phyloP scores from a whole-genome alignment of 2,329 filamentous ascomycete species.

The Talaromyces amestolkiae region DNA sequence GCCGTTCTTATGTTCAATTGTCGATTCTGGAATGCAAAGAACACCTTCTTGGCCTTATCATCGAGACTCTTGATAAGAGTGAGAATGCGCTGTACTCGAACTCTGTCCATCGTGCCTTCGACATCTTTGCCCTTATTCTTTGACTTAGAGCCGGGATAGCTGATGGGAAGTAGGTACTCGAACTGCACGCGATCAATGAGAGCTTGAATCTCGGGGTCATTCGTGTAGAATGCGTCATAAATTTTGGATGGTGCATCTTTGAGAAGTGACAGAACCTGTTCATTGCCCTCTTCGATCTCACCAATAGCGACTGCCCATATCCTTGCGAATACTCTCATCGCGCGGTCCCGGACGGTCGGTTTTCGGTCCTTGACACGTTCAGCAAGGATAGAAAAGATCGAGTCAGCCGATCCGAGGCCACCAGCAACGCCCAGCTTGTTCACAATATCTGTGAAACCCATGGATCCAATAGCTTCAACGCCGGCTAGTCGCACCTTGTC shows the following conservation, averaged over 20 bases:
- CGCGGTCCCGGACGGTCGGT: constrained; percentile 75
- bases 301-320: constrained; percentile 93
- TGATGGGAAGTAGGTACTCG: constrained; percentile 85
- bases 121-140: constrained; percentile 44
- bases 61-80: constrained; percentile 78
- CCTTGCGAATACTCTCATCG: constrained; percentile 77
- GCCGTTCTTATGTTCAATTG: constrained; percentile 73
- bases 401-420: constrained; percentile 70
- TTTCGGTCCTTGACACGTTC: constrained; percentile 87
- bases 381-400: constrained; percentile 75
- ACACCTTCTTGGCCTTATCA: constrained; percentile 74
- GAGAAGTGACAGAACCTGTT: constrained; percentile 70
- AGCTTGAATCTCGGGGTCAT: constrained; percentile 80
- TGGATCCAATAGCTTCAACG: constrained; percentile 78
- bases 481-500: constrained; percentile 87
- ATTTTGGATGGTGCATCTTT: constrained; percentile 80
- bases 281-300: constrained; percentile 79
- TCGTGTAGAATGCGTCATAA: constrained; percentile 84
- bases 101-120: constrained; percentile 53
- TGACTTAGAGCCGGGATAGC: constrained; percentile 70
- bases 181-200: constrained; percentile 81
- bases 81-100: constrained; percentile 80
- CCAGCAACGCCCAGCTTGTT: constrained; percentile 76
- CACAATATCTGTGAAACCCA: constrained; percentile 77
- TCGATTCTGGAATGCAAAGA: constrained; percentile 79